phyloP scores from a whole-genome alignment of 192 early-diverging fungal species.

The Anaeromyces robustus region DNA sequence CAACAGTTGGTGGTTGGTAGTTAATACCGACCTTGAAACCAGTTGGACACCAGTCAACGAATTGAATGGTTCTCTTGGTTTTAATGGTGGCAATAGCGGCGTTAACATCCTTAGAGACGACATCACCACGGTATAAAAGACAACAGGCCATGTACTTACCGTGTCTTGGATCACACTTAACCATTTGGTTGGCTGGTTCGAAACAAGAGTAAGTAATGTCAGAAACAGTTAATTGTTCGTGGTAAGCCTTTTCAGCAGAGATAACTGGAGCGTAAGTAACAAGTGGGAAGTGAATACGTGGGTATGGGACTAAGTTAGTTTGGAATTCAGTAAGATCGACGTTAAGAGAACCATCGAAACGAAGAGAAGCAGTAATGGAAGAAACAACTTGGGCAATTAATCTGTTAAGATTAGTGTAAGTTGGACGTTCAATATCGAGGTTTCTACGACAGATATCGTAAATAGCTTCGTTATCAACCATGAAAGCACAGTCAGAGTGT shows the following conservation, averaged over 20 bases:
- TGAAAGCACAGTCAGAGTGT: constrained; percentile 98
- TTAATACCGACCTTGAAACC: constrained; percentile 99
- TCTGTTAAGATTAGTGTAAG: constrained; percentile 94
- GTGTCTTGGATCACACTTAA: constrained; percentile 92
- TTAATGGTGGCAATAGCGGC: constrained; percentile 77
- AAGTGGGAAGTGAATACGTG: constrained; percentile 97
- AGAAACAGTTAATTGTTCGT: constrained; percentile 86
- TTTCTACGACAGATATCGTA: constrained; percentile 81
- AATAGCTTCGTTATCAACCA: constrained; percentile 99
- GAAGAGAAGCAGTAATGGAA: constrained; percentile 97
- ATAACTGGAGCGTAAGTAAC: constrained; percentile 92
- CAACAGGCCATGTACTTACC: constrained; percentile 99
- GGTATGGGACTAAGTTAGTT: constrained; percentile 99
- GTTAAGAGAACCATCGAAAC: constrained; percentile 96
- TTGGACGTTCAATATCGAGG: constrained; percentile 88
- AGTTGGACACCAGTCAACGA: constrained; percentile 99
- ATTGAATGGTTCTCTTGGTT: constrained; percentile 91
- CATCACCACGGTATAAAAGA: constrained; percentile 96
- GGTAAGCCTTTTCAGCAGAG: constrained; percentile 86
- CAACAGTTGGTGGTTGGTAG: constrained; percentile 75
- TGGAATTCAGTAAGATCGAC: constrained; percentile 99
- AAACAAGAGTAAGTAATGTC: constrained; percentile 97
- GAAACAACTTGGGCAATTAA: constrained; percentile 98
- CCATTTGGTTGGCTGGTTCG: constrained; percentile 97
- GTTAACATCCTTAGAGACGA: constrained; percentile 96